Evolutionary conservation across 768 basidiomycete species (phyloP).

Genomic region (Peribolospora kevripleyi): DNA sequence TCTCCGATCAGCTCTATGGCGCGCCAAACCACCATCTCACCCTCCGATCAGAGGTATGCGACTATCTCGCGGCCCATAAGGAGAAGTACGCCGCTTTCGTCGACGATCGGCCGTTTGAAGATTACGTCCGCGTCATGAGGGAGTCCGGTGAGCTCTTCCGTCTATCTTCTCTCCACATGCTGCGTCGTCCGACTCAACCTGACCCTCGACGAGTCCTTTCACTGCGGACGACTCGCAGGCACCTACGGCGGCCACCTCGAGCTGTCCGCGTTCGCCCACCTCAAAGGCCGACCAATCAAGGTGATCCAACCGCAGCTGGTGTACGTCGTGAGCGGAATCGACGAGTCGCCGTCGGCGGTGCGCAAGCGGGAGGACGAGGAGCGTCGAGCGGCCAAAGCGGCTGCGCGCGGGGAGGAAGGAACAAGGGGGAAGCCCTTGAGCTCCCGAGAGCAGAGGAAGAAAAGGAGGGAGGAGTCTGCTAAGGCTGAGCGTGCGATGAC

Average conservation of each 20-base stretch:
- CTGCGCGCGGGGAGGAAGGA: slow-evolving; percentile 24
- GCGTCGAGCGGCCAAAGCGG: slow-evolving; percentile 6
- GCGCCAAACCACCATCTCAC: slow-evolving; percentile 41
- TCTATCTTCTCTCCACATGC: neutral
- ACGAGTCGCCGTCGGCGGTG: slow-evolving; percentile 4
- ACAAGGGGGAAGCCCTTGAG: slow-evolving; percentile 25
- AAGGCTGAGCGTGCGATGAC: too few species aligned
- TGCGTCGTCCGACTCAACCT: neutral
- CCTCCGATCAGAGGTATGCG: slow-evolving; percentile 51
- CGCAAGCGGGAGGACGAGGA: neutral
- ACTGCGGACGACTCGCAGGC: slow-evolving; percentile 24
- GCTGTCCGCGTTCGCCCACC: slow-evolving; percentile 71
- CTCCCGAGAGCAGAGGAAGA: slow-evolving; percentile 17
- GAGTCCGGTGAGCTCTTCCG: too few species aligned
- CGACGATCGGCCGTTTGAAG: slow-evolving; percentile 49
- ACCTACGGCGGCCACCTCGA: slow-evolving; percentile 88
- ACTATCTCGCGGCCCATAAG: slow-evolving; percentile 47
- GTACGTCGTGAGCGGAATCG: slow-evolving; percentile 50
- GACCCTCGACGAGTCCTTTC: slow-evolving; percentile 4
- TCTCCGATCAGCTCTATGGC: slow-evolving; percentile 69
- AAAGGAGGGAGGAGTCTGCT: slow-evolving; percentile 7
- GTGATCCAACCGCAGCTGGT: slow-evolving; percentile 78
- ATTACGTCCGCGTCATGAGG: slow-evolving; percentile 52
- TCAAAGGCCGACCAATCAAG: slow-evolving; percentile 54
- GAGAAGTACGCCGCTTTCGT: slow-evolving; percentile 65